These are phyloP conservation scores for Euphorbia pulcherrima DNA, from an alignment of 345 rosid species.

Conservation along the genomic window DNA sequence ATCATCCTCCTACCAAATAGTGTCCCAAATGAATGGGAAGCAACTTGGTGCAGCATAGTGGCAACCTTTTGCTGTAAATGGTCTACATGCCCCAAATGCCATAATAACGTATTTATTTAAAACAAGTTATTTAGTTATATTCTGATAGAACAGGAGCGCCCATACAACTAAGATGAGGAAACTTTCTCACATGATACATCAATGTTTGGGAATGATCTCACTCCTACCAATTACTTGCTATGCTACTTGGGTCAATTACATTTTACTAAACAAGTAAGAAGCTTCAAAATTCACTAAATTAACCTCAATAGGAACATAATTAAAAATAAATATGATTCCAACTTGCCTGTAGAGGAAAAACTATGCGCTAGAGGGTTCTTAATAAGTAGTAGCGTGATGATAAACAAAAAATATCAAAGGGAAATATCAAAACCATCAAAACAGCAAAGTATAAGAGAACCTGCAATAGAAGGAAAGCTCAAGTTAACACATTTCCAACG, in stretches of 20 bases:
- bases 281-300: constrained; percentile 5
- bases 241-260: background rate
- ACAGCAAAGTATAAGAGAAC: constrained; percentile 73
- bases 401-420: constrained; percentile 77
- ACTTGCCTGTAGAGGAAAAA: constrained; percentile 85
- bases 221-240: background rate
- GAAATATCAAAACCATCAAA: constrained; percentile 63
- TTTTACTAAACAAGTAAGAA: background rate
- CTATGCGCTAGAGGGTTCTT: constrained; percentile 83
- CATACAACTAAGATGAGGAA: background rate
- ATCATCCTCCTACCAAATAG: background rate
- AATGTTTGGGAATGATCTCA: background rate
- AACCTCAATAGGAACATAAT: constrained; percentile 1
- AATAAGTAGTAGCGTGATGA: constrained; percentile 77
- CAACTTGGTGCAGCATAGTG: background rate
- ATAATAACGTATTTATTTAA: background rate
- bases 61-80: background rate
- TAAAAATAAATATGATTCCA: background rate
- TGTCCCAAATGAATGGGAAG: background rate
- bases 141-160: background rate
- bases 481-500: constrained; percentile 6
- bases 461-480: constrained; percentile 38
- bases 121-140: background rate
- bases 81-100: background rate
- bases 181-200: background rate